Evolutionary conservation across 2,329 filamentous ascomycete genomes (phyloP).

Genomic region (Colletotrichum graminicola): DNA sequence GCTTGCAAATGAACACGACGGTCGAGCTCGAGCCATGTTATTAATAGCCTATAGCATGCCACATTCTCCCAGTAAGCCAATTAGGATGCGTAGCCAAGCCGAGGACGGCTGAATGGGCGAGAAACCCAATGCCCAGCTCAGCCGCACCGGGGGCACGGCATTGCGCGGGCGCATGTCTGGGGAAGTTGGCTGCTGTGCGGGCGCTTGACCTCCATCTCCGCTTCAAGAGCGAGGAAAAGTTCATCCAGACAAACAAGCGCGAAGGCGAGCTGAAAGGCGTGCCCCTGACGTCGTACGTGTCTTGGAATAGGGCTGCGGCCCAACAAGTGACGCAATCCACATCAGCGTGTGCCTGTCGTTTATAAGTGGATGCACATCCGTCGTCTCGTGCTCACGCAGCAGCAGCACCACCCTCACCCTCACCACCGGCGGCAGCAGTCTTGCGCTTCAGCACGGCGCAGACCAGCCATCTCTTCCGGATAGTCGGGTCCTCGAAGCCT

Average conservation of each 20-base stretch:
- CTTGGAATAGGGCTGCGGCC: not conserved
- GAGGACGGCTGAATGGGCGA: constrained; percentile 13
- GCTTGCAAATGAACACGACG: constrained; percentile 4
- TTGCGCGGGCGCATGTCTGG: not conserved
- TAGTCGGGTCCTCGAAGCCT: constrained; percentile 70
- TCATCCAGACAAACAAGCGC: not conserved
- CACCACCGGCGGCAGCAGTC: not conserved
- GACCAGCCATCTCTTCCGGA: constrained; percentile 78
- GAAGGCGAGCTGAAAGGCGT: constrained; percentile 13
- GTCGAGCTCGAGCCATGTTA: constrained; percentile 16
- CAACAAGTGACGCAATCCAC: not conserved
- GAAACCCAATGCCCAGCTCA: constrained; percentile 18
- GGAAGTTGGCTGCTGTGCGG: constrained; percentile 15
- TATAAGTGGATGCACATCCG: constrained; percentile 25
- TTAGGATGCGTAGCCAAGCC: constrained; percentile 14
- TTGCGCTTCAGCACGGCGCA: constrained; percentile 64
- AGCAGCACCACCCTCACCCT: not conserved
- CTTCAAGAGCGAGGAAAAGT: constrained; percentile 21
- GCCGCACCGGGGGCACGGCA: constrained; percentile 22
- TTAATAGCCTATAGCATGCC: constrained; percentile 12
- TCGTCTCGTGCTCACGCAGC: not conserved
- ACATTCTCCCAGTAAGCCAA: constrained; percentile 11
- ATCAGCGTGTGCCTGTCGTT: not conserved
- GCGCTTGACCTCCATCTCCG: constrained; percentile 10
- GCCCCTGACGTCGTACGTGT: constrained; percentile 1